Conservation (phyloP, 2,329 filamentous ascomycete species). For the Penicillium brasilianum region DNA sequence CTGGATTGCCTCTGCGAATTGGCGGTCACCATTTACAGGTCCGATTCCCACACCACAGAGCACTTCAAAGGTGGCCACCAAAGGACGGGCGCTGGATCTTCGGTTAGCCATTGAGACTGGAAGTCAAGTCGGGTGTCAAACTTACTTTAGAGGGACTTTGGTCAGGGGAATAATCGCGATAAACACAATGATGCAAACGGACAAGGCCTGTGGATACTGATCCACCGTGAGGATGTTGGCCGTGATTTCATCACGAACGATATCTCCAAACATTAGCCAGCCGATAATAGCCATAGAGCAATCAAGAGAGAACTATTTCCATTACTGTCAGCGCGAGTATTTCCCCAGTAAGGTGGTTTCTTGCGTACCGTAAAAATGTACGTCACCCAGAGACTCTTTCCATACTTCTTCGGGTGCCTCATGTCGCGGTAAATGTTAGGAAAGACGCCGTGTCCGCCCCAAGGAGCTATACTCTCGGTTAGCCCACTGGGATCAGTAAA, state of each 20-base stretch:
- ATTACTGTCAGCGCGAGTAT: slow-evolving; percentile 19
- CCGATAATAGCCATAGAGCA: slow-evolving; percentile 80
- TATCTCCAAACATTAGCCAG: slow-evolving; percentile 91
- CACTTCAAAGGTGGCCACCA: slow-evolving; percentile 83
- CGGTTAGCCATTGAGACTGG: slow-evolving; percentile 27
- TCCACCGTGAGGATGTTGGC: slow-evolving; percentile 79
- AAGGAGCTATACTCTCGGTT: slow-evolving; percentile 55
- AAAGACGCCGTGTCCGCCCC: slow-evolving; percentile 76
- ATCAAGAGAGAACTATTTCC: slow-evolving; percentile 73
- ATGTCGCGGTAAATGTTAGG: slow-evolving; percentile 83
- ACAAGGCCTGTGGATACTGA: slow-evolving; percentile 75
- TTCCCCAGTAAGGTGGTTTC: not conserved
- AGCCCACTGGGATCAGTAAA: not conserved
- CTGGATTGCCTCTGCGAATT: slow-evolving; percentile 54
- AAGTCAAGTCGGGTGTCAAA: slow-evolving; percentile 10
- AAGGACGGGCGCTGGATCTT: slow-evolving; percentile 69
- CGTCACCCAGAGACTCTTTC: slow-evolving; percentile 73
- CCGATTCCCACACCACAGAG: slow-evolving; percentile 72
- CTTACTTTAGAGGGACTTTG: slow-evolving; percentile 83
- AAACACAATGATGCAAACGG: slow-evolving; percentile 80
- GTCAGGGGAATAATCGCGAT: slow-evolving; percentile 93
- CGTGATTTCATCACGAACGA: slow-evolving; percentile 86
- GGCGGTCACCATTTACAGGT: slow-evolving; percentile 14
- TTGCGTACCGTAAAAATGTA: slow-evolving; percentile 78
- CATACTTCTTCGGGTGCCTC: slow-evolving; percentile 82